Evolutionary conservation across 1,284 basidiomycete species (phyloP), one percentile per base, ranked within the genome.

Genomic region (Thecaphora thlaspeos): DNA sequence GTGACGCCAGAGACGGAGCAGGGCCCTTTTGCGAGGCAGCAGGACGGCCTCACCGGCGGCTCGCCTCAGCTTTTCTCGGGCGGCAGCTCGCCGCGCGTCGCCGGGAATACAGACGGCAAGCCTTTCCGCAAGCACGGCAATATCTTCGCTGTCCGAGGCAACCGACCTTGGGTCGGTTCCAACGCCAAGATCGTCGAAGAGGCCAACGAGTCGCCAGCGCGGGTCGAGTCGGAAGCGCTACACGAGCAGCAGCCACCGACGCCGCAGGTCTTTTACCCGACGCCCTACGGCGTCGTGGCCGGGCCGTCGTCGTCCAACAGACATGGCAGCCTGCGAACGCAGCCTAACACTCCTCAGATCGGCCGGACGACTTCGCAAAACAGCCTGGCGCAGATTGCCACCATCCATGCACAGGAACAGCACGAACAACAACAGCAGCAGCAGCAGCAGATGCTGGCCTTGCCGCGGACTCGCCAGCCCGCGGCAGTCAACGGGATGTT

Each of bases 161-260:
- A 4, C 47, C 41, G 12, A 32, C 37, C 14, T 40, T 53, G 8
- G 41, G 34, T 0, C 49, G 46, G 43, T 24, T 47, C n/a, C n/a
- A 50, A 3, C 51, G 60, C 39, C 49, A 34, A 17, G 32, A 34
- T 34, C 12, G 9, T 17, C 11, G 32, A 56, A 19, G 56, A 64
- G 23, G 48, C 61, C 17, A 56, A 50, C 34, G 53, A 54, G 56
- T 59, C 56, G 42, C 36, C 59, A 10, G 56, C 61, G 3, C 61
- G 59, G 39, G 61, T 59, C 34, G 61, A 59, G 38, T 53, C 56
- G 4, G 56, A 4, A 11, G 9, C 5, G 32, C 3, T 17, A 23
- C 24, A 41, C 19, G 40, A 43, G 19, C 7, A 21, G 38, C 10
- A 4, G 9, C 38, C 21, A 3, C 12, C 32, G 9, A 11, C 32